Conservation (phyloP, 352 stramenopile genomes). For the Globisporangium canariense region DNA sequence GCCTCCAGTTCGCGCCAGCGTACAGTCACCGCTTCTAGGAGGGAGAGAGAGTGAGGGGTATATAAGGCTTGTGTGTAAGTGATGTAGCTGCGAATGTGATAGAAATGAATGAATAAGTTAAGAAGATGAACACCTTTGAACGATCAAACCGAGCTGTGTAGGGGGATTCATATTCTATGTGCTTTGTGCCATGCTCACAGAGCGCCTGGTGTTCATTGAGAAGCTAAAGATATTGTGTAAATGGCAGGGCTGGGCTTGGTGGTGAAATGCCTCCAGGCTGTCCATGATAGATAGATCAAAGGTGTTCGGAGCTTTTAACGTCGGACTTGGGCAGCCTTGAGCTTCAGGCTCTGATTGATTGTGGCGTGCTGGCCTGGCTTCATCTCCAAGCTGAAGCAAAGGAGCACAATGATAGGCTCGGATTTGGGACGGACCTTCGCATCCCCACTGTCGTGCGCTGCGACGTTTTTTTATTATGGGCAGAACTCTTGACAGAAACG, state of each 20-base stretch:
- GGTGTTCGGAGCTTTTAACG: no score
- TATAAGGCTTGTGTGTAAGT: no score
- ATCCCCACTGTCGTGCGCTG: background rate
- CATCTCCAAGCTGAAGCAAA: background rate
- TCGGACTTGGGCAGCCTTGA: no score
- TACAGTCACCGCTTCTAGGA: constrained; percentile 8
- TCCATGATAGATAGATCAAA: no score
- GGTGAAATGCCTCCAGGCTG: no score
- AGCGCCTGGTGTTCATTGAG: no score
- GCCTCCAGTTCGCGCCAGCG: background rate
- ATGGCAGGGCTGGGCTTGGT: no score
- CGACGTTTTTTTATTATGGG: background rate
- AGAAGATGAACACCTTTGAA: background rate
- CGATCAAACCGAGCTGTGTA: background rate
- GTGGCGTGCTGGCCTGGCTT: background rate
- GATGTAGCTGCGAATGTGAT: background rate
- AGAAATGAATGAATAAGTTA: background rate
- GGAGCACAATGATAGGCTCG: background rate
- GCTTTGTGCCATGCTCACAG: no score
- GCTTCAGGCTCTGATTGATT: no score
- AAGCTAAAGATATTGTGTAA: no score
- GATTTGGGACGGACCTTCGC: constrained; percentile 1
- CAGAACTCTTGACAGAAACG: background rate
- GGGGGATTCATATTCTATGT: no score
- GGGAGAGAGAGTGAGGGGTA: no score